A percentile compares a stretch with the other conserved stretches of the same genome.
Evolutionary conservation across 2,329 filamentous ascomycete genomes (phyloP).

Genomic region (Onygenales sp.): DNA sequence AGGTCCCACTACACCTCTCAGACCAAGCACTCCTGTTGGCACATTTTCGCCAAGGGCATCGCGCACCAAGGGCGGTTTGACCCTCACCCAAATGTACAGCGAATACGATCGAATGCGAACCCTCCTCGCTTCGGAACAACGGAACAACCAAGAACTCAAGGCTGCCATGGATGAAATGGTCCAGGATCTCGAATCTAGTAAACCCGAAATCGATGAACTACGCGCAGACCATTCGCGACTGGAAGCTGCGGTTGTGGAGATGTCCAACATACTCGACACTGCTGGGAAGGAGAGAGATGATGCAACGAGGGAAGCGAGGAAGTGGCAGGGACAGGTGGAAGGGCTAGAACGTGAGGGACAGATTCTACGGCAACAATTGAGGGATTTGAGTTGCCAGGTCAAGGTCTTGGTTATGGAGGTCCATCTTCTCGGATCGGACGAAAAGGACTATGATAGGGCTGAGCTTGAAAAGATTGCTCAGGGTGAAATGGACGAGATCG

Average conservation of each 20-base stretch:
- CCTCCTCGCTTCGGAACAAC: conserved; percentile 63
- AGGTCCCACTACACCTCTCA: conserved; percentile 38
- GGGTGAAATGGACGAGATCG: conserved; percentile 62
- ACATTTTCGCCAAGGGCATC: conserved; percentile 46
- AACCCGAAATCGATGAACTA: conserved; percentile 80
- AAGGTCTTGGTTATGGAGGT: conserved; percentile 85
- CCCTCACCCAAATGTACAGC: conserved; percentile 53
- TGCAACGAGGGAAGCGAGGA: conserved; percentile 68
- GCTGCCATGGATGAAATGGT: conserved; percentile 79
- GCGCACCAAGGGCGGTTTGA: conserved; percentile 45
- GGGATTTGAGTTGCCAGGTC: conserved; percentile 81
- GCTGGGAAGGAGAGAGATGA: conserved; percentile 70
- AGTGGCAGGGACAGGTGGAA: conserved; percentile 63
- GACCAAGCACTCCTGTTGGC: conserved; percentile 40
- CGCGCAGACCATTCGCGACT: conserved; percentile 72
- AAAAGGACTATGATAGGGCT: conserved; percentile 62
- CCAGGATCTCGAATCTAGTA: conserved; percentile 70
- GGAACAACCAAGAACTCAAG: conserved; percentile 63
- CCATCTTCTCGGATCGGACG: conserved; percentile 65
- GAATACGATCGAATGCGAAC: conserved; percentile 56
- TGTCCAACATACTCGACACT: conserved; percentile 74
- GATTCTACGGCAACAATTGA: conserved; percentile 75
- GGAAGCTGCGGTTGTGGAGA: conserved; percentile 69
- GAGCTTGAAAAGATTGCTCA: conserved; percentile 70
- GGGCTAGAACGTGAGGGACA: conserved; percentile 56